Evolutionary conservation across 78 protist species (phyloP), one percentile per base, ranked within the genome.

Genomic region (Tieghemostelium lacteum): DNA sequence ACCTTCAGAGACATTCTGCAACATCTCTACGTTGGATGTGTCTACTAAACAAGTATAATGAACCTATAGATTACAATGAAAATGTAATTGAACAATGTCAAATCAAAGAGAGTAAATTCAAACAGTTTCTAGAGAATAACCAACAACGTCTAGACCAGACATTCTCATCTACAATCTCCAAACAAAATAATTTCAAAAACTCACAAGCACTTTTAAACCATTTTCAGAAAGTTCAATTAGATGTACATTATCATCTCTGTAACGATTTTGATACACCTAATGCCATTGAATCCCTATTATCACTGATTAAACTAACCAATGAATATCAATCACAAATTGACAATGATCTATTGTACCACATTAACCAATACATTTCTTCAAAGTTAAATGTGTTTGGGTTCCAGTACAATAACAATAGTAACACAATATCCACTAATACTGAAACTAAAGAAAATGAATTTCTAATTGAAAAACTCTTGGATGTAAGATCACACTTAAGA

Each of bases 231-330:
- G 52, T 66, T 0, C 73, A 77, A 61, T 58, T 33, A 26, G 28
- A 64, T 2, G 49, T 88, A 49, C 55, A 74, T 31, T 22, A 34
- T 7, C 76, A 64, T 49, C 33, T 88, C 20, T 12, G n/a, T 0
- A 61, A 88, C 10, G 87, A 75, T 28, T 88, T 88, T 52, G 50
- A 88, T 71, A 88, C 93, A 29, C 78, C 93, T 61, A 50, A 72
- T 49, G 93, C 36, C 1, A 24, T 75, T 28, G 24, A 65, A 33
- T 36, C 33, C 24, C 50, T 88, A 20, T 36, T 58, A 10, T 26
- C 36, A 45, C 39, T 83, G 28, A 58, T 69, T 20, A 69, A 40
- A 45, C 37, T 39, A 31, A 83, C 91, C 34, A 54, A 29, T n/a
- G 28, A 45, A 66, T 28, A 60, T 14, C 10, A 63, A 31, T 16